Evolutionary conservation across 257 asterid genomes (phyloP), one percentile per base, ranked within the genome.

Genomic region (Paulownia fortunei): DNA sequence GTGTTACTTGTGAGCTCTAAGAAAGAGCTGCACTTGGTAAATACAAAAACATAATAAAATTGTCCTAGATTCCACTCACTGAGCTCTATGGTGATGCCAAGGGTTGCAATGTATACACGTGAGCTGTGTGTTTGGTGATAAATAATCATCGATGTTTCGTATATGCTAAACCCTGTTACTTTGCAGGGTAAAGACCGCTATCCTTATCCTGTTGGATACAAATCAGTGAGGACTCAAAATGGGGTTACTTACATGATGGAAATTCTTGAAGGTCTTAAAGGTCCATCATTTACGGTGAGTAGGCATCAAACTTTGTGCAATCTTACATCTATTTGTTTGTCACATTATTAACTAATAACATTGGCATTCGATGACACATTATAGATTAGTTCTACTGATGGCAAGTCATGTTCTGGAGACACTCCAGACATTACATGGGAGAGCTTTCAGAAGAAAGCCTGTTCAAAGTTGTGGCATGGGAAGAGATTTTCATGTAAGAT

Each of bases 171-270:
- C 63, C 58, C 26, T 76, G 73, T 64, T 65, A 27, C 68, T 79
- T 81, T 79, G 63, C 88, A 95, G 99, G 99, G 99, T 12, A 95
- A 91, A 85, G 94, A 93, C 75, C 91, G 99, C 59, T 90, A 92
- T 88, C 99, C 99, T 59, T 95, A 91, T 85, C 99, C 98, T 34
- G 81, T 91, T 83, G 99, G 97, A 74, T 95, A 90, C 84, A 94
- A 80, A 76, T 94, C 94, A 56, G 67, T 88, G 61, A 87, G 97
- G 73, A 85, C 84, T 77, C 98, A 88, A 76, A 88, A 91, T 89
- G 96, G 88, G 69, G 78, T 88, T 74, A 84, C 91, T 51, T 91
- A 87, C 82, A 89, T 82, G 18, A 89, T 91, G 98, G 98, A 91
- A 81, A 88, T 95, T 84, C 87, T 76, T 32, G 94, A 95, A 88